Evolutionary conservation across 2,329 filamentous ascomycete species (phyloP), one percentile per base, ranked within the genome.

Genomic region (Neopestalotiopsis rosae): DNA sequence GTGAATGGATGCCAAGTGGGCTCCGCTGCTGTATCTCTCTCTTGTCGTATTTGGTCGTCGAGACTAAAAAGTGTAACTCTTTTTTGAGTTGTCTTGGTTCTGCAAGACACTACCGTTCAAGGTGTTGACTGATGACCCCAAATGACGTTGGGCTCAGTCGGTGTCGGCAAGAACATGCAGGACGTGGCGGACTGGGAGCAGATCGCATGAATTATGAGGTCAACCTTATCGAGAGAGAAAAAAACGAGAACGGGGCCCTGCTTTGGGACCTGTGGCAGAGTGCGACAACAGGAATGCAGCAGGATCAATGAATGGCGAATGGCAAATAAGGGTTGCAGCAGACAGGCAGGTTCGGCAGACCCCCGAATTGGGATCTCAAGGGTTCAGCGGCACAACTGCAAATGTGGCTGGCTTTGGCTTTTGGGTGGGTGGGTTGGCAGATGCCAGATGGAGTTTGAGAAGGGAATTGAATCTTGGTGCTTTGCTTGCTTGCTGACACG

Each of bases 151-250:
- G n/a, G n/a, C n/a, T 24, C 9, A 13, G 4, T 34, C 10, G 45
- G n/a, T 5, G 5, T 14, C 6, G 30, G 13, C 9, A 24, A 28
- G 24, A 61, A 61, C n/a, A 49, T 49, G 32, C 38, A 42, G 38
- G 56, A 61, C 61, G 65, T 67, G 65, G 65, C 65, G 65, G 65
- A 67, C 58, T 49, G 52, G 24, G 24, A n/a, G 5, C 65, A 34
- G 52, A 12, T 59, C 38, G 65, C 65, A 67, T 67, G 65, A 67
- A 67, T 24, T 61, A 61, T 67, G 65, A 67, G 56, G 52, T 45
- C 65, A 67, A 32, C 24, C 65, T 45, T 45, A 14, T 59, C 20
- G 38, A 32, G n/a, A 24, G 24, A 28, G 24, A 28, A 28, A 28
- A 28, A 28, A 30, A 56, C 12, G 20, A 13, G 56, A 32, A 61